Base-by-base conservation (phyloP, 768 basidiomycete species). In the Bullera alba region DNA sequence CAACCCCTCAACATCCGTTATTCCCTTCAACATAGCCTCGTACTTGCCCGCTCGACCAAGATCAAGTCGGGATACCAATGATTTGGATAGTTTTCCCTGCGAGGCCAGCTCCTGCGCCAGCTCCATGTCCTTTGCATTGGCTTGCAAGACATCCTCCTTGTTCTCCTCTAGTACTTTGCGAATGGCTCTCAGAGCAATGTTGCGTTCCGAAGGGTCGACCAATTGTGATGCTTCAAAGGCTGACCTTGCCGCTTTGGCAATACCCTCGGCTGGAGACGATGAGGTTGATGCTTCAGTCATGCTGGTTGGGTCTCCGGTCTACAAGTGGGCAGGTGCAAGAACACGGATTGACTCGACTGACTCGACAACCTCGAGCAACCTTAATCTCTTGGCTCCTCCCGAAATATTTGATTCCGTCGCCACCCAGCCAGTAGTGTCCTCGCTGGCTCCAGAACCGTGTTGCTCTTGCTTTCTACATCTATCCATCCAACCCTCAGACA, bases 181-280 rank as follows among this genome's bases (percentile, higher is more conserved):
- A 54, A 97, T 87, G 48, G 78, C 77, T 50, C 79, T 73, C 1
- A 99, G 77, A 0, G 91, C 91, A 19, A 73, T 73, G 59, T 84
- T 77, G 26, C 91, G 80, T 57, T 87, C 83, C 0, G 76, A 61
- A 1, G 84, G 72, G 19, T 81, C 74, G 47, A 93, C 75, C 19
- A 93, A 78, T 68, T 95, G 93, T 4, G 91, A 90, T 17, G 79
- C 78, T 61, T 91, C 84, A 66, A 93, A 99, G 0, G 93, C 87
- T 6, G 73, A 67, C 68, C 89, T 87, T 21, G 91, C 89, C 1
- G 80, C 77, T 65, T 77, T 79, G 14, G 93, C 95, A 50, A 96
- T 84, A 8, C 68, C 53, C 48, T 74, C 72, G n/a, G 76, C 75
- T 17, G 35, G 28, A n/a, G 46, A 43, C 3, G 56, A 54, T 14